phyloP scores from a whole-genome alignment of 2,329 filamentous ascomycete species.

The Hypoxylon sp. region DNA sequence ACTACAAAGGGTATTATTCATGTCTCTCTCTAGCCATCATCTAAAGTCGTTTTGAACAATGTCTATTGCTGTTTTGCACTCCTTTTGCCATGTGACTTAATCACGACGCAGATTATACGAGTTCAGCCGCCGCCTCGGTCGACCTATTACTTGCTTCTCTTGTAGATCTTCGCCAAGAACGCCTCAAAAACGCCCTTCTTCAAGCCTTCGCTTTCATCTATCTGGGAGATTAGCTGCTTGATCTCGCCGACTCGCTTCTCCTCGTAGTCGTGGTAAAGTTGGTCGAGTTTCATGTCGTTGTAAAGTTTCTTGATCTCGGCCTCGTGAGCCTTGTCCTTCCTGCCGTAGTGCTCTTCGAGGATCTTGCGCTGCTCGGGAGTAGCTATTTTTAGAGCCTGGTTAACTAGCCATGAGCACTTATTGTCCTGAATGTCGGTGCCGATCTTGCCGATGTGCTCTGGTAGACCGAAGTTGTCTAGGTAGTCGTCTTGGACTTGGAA shows the following conservation, averaged over 20 bases:
- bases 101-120: not conserved
- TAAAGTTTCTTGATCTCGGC: conserved; percentile 90
- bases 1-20: conserved; percentile 34
- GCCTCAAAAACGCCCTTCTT: conserved; percentile 92
- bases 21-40: conserved; percentile 24
- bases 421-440: conserved; percentile 99
- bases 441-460: conserved; percentile 95
- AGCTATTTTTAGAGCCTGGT: conserved; percentile 87
- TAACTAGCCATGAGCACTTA: conserved; percentile 99
- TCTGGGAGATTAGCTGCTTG: conserved; percentile 77
- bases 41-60: conserved; percentile 26
- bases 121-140: not conserved
- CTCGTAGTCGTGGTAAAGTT: conserved; percentile 90
- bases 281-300: conserved; percentile 85
- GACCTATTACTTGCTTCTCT: conserved; percentile 85
- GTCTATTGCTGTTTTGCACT: conserved; percentile 15
- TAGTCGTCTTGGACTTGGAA: conserved; percentile 99
- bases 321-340: conserved; percentile 88
- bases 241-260: conserved; percentile 88
- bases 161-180: conserved; percentile 98
- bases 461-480: conserved; percentile 96
- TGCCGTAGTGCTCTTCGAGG: conserved; percentile 93
- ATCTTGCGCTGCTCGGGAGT: conserved; percentile 88
- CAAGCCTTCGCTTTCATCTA: conserved; percentile 89
- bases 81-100: conserved; percentile 7